Base-by-base conservation (phyloP, 306 rosid genomes). In the Albizia julibrissin region DNA sequence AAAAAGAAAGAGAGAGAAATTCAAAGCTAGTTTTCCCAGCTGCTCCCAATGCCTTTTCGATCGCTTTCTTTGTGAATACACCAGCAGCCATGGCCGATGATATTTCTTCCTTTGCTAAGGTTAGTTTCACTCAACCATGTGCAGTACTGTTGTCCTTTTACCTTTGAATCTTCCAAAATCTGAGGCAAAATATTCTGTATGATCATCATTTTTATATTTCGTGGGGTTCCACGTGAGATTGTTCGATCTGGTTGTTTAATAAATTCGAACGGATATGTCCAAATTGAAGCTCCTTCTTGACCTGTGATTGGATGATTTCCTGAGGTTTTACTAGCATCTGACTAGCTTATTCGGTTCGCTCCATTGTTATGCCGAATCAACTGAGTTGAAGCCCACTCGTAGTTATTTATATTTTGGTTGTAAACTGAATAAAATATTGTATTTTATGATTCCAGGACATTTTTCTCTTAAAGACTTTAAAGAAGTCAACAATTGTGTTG, bases 41-140 rank as follows among this genome's bases (percentile, higher is more conserved):
- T 88, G 82, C 74, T 71, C 77, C 80, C 72, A 75, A 91, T 95
- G 97, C 91, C 89, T 89, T 91, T 91, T 89, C 89, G 74, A 71
- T 80, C 29, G 74, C 83, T 83, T 93, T 79, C 85, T 78, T 84
- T 87, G 88, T 90, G 90, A 92, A 89, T 91, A 76, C 79, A 79
- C 69, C 21, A 2, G 2, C 78, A 82, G 85, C 91, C 85, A 96
- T 96, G 99, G 98, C 98, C 13, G 97, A 93, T 79, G 97, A 92
- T 86, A 90, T 82, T 42, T 82, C 85, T 84, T 91, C 89, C 90
- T 91, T 88, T 85, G 69, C 92, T 75, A 93, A 96, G 98, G 99
- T 95, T 47, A 61, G 86, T 43, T 69, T 6, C 47, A 16, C 64
- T 6, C 29, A 15, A 10, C 69, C 54, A 43, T 59, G 47, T 62